Conservation (phyloP, 148 eudicot genomes). For the Bassia scoparia region DNA sequence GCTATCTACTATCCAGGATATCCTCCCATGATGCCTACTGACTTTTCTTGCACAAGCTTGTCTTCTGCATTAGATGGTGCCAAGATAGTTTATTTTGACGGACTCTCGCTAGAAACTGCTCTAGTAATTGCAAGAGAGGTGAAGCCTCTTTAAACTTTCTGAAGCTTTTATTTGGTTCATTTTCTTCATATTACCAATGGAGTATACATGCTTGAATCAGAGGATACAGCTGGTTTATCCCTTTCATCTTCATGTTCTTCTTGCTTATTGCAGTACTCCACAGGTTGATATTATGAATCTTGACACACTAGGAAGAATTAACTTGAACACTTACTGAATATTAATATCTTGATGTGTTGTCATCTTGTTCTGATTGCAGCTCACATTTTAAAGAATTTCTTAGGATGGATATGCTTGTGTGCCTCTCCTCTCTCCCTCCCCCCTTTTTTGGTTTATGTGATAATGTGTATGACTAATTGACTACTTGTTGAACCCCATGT, state of each 20-base stretch:
- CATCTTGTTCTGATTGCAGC: no score
- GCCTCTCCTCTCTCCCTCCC: no score
- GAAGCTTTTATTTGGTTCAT: neutral
- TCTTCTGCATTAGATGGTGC: constrained; percentile 62
- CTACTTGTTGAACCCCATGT: no score
- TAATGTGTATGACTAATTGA: no score
- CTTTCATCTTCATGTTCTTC: neutral
- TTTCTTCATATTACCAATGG: neutral
- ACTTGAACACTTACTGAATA: no score
- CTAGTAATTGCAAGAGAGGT: constrained; percentile 67
- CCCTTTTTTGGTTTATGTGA: no score
- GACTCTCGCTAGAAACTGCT: constrained; percentile 63
- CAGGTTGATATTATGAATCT: no score
- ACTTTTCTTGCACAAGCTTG: constrained; percentile 46
- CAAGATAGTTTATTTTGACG: constrained; percentile 68
- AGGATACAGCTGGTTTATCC: neutral
- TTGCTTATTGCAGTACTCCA: neutral
- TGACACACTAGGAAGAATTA: neutral
- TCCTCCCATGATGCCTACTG: constrained; percentile 81
- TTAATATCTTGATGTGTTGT: no score
- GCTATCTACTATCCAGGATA: constrained; percentile 82
- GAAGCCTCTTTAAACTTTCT: constrained; percentile 11
- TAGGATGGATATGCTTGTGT: no score
- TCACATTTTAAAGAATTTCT: no score
- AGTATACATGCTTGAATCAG: neutral